A percentile compares a stretch with the other conserved stretches of the same genome.
Conservation (phyloP, 2,329 filamentous ascomycete genomes). For the Ascochyta koolunga region DNA sequence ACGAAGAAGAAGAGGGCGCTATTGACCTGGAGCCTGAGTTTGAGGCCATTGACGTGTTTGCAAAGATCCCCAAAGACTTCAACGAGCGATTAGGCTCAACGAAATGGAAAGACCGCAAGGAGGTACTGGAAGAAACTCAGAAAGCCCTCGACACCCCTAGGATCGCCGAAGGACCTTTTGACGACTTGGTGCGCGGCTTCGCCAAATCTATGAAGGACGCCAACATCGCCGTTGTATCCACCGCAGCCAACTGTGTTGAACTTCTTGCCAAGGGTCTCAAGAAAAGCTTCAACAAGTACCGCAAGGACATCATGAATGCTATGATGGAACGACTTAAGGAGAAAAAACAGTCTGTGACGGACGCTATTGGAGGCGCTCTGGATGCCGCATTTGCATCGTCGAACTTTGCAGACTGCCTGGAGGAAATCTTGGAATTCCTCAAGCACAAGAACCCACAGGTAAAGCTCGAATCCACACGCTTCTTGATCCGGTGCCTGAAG, state of each 20-base stretch:
- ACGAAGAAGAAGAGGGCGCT: slow-evolving; percentile 68
- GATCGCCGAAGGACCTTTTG: slow-evolving; percentile 89
- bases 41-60: slow-evolving; percentile 84
- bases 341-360: slow-evolving; percentile 88
- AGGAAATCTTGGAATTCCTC: slow-evolving; percentile 84
- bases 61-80: slow-evolving; percentile 82
- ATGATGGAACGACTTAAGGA: slow-evolving; percentile 97
- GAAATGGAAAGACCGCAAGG: slow-evolving; percentile 99
- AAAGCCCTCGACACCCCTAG: slow-evolving; percentile 79
- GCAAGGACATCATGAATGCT: slow-evolving; percentile 78
- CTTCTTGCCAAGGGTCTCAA: slow-evolving; percentile 84
- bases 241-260: slow-evolving; percentile 92
- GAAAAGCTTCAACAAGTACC: slow-evolving; percentile 78
- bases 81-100: slow-evolving; percentile 83
- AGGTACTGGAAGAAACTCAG: slow-evolving; percentile 83
- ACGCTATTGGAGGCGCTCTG: slow-evolving; percentile 83
- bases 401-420: slow-evolving; percentile 81
- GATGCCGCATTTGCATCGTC: slow-evolving; percentile 74
- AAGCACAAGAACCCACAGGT: slow-evolving; percentile 97
- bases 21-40: slow-evolving; percentile 70
- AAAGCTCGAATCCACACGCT: slow-evolving; percentile 93
- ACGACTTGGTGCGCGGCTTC: slow-evolving; percentile 80
- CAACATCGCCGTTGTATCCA: slow-evolving; percentile 91
- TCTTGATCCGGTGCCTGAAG: slow-evolving; percentile 85
- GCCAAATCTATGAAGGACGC: slow-evolving; percentile 99